phyloP scores from a whole-genome alignment of 2,329 filamentous ascomycete genomes.

The Calonectria fujianensis region DNA sequence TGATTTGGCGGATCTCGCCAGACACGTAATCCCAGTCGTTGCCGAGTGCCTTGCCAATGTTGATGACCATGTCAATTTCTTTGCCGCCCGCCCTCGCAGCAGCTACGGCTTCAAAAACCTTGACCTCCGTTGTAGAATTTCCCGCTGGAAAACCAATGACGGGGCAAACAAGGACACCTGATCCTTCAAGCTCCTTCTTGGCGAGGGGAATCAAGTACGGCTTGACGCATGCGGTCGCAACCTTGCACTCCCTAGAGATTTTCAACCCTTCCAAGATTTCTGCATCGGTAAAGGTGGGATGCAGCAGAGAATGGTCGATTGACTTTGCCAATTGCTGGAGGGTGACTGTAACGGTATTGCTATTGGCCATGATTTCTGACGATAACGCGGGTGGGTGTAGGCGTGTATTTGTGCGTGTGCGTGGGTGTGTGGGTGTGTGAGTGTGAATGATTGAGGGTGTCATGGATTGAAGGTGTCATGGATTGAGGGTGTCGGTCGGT shows the following conservation, averaged over 20 bases:
- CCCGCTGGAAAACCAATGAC: constrained; percentile 79
- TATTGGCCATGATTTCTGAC: constrained; percentile 14
- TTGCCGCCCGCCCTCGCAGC: constrained; percentile 68
- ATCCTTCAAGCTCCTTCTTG: constrained; percentile 66
- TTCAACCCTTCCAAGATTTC: constrained; percentile 70
- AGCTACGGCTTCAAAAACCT: constrained; percentile 71
- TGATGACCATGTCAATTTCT: constrained; percentile 78
- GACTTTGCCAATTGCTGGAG: constrained; percentile 69
- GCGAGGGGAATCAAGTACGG: constrained; percentile 73
- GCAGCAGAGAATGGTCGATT: constrained; percentile 78
- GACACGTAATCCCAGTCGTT: constrained; percentile 75
- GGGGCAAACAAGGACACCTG: constrained; percentile 71
- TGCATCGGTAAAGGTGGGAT: constrained; percentile 76
- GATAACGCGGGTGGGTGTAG: neutral
- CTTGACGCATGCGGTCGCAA: constrained; percentile 76
- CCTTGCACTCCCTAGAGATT: constrained; percentile 67
- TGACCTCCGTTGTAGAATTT: constrained; percentile 72
- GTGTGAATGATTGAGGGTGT: neutral
- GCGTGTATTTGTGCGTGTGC: neutral
- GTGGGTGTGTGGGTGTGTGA: neutral
- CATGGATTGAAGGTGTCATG: neutral
- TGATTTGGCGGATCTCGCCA: constrained; percentile 70
- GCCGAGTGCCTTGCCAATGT: constrained; percentile 74
- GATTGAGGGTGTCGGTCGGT: neutral
- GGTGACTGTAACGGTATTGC: constrained; percentile 63